Evolutionary conservation across 495 filamentous ascomycete species (phyloP).

Genomic region (Mytilinidion resinicola): DNA sequence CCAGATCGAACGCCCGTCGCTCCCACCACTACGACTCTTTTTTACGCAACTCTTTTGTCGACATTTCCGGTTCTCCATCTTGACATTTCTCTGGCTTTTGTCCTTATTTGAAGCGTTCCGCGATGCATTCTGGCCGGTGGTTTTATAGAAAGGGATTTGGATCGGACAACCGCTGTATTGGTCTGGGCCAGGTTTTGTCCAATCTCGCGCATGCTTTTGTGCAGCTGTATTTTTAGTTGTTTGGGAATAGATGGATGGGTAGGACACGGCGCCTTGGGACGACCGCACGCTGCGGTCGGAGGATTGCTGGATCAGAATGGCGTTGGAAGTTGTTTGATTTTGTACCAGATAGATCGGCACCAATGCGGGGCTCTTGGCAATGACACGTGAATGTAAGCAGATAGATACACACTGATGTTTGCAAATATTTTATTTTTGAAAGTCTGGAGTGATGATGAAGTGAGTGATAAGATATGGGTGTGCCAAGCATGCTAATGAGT

Average conservation of each 20-base stretch:
- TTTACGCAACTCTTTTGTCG: not conserved
- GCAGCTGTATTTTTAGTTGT: not conserved
- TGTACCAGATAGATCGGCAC: too few species aligned
- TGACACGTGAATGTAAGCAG: too few species aligned
- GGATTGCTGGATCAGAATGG: not conserved
- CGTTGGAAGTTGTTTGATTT: not conserved
- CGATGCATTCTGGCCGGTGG: not conserved
- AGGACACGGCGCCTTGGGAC: not conserved
- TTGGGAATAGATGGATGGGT: not conserved
- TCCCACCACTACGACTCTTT: not conserved
- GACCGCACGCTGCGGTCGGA: not conserved
- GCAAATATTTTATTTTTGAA: too few species aligned
- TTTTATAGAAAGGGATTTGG: not conserved
- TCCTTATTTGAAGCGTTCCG: constrained; percentile 1
- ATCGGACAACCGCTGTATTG: not conserved
- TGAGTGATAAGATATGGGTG: too few species aligned
- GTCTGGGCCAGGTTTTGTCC: not conserved
- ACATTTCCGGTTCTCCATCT: too few species aligned
- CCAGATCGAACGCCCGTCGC: not conserved
- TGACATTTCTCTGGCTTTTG: not conserved
- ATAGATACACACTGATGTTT: too few species aligned
- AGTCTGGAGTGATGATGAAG: too few species aligned
- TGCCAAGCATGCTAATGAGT: too few species aligned
- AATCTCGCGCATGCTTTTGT: not conserved
- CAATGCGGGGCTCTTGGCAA: too few species aligned